Percentiles rank a stretch among this genome's conserved stretches.
Evolutionary conservation across 1,284 basidiomycete species (phyloP).

Genomic region (Marasmius sp.): DNA sequence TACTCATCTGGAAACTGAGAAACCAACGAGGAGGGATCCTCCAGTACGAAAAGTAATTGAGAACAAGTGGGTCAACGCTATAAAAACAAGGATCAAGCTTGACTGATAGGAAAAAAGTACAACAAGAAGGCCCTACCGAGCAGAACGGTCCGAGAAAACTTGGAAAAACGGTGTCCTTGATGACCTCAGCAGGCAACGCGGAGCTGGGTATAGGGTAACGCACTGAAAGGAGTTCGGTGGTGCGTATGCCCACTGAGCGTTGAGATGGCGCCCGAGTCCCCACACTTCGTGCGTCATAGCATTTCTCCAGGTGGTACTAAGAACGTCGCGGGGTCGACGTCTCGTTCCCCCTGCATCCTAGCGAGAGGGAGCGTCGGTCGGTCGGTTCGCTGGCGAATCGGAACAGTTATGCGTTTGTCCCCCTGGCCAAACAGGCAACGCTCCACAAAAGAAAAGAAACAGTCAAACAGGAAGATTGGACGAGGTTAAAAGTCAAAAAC

Average conservation of each 20-base stretch:
- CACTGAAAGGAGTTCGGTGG: not conserved
- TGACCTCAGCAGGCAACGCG: not conserved
- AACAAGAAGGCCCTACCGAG: conserved; percentile 3
- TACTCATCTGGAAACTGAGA: not conserved
- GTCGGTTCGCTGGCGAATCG: too few relatives aligned
- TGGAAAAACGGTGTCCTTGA: not conserved
- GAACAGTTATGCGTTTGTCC: too few relatives aligned
- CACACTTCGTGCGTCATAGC: not conserved
- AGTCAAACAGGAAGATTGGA: too few relatives aligned
- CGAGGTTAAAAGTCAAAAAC: too few relatives aligned
- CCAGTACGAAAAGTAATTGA: not conserved
- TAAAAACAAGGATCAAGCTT: conserved; percentile 12
- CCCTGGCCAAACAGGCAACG: too few relatives aligned
- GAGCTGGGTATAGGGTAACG: not conserved
- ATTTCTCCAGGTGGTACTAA: not conserved
- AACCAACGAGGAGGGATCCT: not conserved
- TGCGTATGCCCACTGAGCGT: not conserved
- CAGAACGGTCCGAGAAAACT: not conserved
- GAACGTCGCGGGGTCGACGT: not conserved
- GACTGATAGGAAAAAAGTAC: conserved; percentile 1
- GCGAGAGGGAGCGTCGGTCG: too few relatives aligned
- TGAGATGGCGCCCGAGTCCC: not conserved
- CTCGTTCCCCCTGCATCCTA: not conserved
- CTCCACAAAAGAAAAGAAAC: too few relatives aligned
- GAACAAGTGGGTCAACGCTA: conserved; percentile 6